Percentiles rank a stretch among this genome's conserved stretches.
Conservation (phyloP, 2,329 filamentous ascomycete species). For the Botrytis medusae region DNA sequence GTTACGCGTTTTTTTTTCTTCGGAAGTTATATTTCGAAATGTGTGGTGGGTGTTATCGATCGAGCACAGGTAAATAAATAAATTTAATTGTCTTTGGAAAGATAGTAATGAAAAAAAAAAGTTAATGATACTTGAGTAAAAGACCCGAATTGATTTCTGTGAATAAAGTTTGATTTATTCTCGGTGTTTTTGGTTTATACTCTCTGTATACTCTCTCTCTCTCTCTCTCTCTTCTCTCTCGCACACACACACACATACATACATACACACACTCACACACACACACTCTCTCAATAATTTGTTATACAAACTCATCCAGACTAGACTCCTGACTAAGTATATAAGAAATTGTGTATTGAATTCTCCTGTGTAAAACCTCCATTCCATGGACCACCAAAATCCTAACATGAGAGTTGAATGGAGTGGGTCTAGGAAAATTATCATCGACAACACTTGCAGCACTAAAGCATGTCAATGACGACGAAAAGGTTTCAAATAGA, state of each 20-base stretch:
- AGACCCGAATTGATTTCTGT: neutral
- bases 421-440: constrained; percentile 11
- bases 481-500: constrained; percentile 9
- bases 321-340: too few species aligned
- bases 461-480: constrained; percentile 1
- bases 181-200: neutral
- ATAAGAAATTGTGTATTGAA: neutral
- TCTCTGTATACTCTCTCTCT: neutral
- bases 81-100: neutral
- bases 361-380: too few species aligned
- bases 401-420: neutral
- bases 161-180: neutral
- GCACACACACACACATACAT: too few species aligned
- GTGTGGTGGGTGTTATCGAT: neutral
- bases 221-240: too few species aligned
- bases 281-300: neutral
- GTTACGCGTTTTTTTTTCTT: neutral
- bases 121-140: neutral
- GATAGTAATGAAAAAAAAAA: too few species aligned
- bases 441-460: neutral
- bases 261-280: too few species aligned
- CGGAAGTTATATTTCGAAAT: neutral
- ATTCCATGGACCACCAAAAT: neutral
- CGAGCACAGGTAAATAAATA: neutral
- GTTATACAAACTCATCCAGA: neutral